Conservation (phyloP, 1,139 yeast genomes). For the Hemisphaericaspora xylofermentans region DNA sequence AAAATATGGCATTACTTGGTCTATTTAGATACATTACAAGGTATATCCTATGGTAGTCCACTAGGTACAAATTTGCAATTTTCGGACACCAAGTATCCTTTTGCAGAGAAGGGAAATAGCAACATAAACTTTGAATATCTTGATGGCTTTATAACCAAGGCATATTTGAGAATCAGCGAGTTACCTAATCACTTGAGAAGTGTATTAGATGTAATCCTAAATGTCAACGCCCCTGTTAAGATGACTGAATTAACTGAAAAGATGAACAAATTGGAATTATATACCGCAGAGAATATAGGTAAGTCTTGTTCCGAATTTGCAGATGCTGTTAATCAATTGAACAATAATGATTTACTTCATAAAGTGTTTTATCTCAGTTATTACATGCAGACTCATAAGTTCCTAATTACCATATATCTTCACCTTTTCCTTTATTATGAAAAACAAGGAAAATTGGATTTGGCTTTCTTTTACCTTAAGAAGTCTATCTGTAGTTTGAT, state of each 20-base stretch:
- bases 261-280: constrained; percentile 28
- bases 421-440: constrained; percentile 32
- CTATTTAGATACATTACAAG: constrained; percentile 23
- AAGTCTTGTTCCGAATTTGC: constrained; percentile 19
- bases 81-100: constrained; percentile 28
- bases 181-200: constrained; percentile 1
- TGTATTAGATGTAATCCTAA: constrained; percentile 20
- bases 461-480: constrained; percentile 28
- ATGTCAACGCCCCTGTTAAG: constrained; percentile 19
- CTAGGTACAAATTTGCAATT: constrained; percentile 16
- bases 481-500: constrained; percentile 23
- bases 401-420: constrained; percentile 22
- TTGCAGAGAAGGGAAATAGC: constrained; percentile 22
- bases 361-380: constrained; percentile 30
- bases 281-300: constrained; percentile 21
- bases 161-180: constrained; percentile 5
- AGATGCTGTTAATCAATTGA: constrained; percentile 22
- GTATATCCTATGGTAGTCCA: constrained; percentile 29
- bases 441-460: constrained; percentile 17
- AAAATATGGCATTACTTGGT: constrained; percentile 28
- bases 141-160: constrained; percentile 12
- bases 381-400: constrained; percentile 26
- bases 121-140: constrained; percentile 25
- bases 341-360: constrained; percentile 20
- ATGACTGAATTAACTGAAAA: constrained; percentile 21